Evolutionary conservation across 2,329 filamentous ascomycete species (phyloP).

Genomic region (Nemania abortiva): DNA sequence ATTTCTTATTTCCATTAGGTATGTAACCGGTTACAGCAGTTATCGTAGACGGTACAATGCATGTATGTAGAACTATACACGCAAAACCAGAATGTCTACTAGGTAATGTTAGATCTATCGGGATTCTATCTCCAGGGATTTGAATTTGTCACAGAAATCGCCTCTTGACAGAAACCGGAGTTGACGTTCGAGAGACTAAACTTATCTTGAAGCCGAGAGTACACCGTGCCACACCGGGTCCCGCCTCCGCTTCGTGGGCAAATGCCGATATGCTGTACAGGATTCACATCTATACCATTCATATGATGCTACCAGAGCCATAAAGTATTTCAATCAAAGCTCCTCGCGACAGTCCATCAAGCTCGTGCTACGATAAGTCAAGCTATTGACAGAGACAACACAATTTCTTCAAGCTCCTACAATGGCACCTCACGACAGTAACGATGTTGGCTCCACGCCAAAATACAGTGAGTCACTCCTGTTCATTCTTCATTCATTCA

Average conservation of each 20-base stretch:
- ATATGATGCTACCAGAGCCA: conserved; percentile 9
- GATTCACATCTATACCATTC: conserved; percentile 13
- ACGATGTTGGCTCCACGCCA: conserved; percentile 41
- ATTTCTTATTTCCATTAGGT: conserved; percentile 22
- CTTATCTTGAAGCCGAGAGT: conserved; percentile 32
- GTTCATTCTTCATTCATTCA: conserved; percentile 7
- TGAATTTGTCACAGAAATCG: conserved; percentile 9
- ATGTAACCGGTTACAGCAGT: background rate
- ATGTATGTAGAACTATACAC: conserved; percentile 11
- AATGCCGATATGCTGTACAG: background rate
- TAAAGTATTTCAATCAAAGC: conserved; percentile 7
- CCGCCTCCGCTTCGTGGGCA: background rate
- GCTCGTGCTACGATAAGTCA: conserved; percentile 3
- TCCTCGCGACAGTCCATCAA: conserved; percentile 7
- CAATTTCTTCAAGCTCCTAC: conserved; percentile 17
- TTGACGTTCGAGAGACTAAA: conserved; percentile 7
- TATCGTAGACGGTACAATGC: background rate
- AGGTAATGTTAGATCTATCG: conserved; percentile 2
- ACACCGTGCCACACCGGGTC: conserved; percentile 25
- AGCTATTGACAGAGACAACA: conserved; percentile 6
- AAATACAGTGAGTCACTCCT: conserved; percentile 52
- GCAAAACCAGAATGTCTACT: background rate
- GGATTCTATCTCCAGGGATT: conserved; percentile 29
- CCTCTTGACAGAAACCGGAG: conserved; percentile 22
- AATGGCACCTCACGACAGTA: conserved; percentile 43